These are phyloP conservation scores for Aspergillus novoparasiticus DNA, from an alignment of 2,329 filamentous ascomycete species.

Conservation along the genomic window DNA sequence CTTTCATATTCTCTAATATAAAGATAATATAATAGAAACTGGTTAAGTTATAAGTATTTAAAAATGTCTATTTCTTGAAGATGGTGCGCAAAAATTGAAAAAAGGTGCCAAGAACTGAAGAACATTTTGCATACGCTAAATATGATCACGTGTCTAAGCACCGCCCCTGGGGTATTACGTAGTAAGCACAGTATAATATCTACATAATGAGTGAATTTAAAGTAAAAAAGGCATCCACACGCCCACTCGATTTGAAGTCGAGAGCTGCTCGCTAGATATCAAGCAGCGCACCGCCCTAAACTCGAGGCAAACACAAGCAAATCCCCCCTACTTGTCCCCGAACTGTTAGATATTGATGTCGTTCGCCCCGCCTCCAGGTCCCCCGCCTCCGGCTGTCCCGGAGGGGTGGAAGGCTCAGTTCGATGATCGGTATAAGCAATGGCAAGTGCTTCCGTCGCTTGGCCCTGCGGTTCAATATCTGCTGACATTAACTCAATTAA, in stretches of 20 bases:
- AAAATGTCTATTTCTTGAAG: too few species aligned
- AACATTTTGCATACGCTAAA: too few species aligned
- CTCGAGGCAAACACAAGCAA: not conserved
- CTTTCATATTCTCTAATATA: too few species aligned
- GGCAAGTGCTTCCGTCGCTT: slow-evolving; percentile 49
- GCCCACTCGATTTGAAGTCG: not conserved
- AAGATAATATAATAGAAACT: too few species aligned
- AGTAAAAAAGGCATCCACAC: not conserved
- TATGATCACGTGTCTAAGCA: slow-evolving; percentile 7
- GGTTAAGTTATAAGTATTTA: too few species aligned
- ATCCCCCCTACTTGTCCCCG: not conserved
- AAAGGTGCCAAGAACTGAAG: too few species aligned
- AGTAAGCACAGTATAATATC: not conserved
- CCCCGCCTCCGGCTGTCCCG: slow-evolving; percentile 64
- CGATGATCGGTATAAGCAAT: slow-evolving; percentile 88
- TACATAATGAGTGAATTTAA: not conserved
- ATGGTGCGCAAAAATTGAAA: too few species aligned
- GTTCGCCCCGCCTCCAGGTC: slow-evolving; percentile 48
- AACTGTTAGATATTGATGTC: slow-evolving; percentile 29
- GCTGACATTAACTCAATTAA: slow-evolving; percentile 2
- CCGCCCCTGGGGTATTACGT: slow-evolving; percentile 20
- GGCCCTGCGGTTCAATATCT: not conserved
- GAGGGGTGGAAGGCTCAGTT: slow-evolving; percentile 84
- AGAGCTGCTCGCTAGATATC: not conserved
- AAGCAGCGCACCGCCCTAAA: not conserved